Conservation (phyloP, 371 early-diverging fungal genomes). For the Thermomucor indicae-seudaticae region DNA sequence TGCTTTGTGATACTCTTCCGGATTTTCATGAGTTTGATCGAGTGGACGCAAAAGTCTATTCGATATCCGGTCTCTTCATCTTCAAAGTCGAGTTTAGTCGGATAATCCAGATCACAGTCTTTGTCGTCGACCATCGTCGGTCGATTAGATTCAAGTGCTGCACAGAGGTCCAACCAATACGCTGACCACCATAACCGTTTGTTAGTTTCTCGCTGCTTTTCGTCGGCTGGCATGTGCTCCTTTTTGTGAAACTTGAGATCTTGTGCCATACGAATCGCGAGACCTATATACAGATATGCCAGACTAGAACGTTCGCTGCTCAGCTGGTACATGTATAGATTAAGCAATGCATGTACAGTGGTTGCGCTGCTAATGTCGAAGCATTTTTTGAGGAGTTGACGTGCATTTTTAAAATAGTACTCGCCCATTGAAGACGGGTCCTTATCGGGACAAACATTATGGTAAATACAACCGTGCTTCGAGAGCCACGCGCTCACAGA, state of each 20-base stretch:
- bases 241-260: constrained; percentile 57
- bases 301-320: constrained; percentile 53
- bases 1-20: constrained; percentile 54
- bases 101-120: constrained; percentile 58
- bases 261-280: constrained; percentile 65
- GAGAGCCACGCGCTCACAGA: constrained; percentile 60
- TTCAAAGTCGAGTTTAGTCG: constrained; percentile 35
- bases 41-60: constrained; percentile 42
- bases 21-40: constrained; percentile 54
- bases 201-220: constrained; percentile 47
- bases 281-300: constrained; percentile 55
- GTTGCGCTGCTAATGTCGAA: constrained; percentile 52
- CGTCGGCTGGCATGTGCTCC: constrained; percentile 43
- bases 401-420: constrained; percentile 52
- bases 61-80: constrained; percentile 47
- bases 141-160: constrained; percentile 45
- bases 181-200: constrained; percentile 64
- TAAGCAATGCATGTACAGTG: constrained; percentile 55
- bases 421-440: constrained; percentile 51
- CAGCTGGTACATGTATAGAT: constrained; percentile 61
- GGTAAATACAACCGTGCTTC: constrained; percentile 54
- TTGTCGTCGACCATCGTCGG: constrained; percentile 59
- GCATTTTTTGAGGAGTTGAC: constrained; percentile 53
- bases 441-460: constrained; percentile 40
- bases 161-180: constrained; percentile 54